A percentile compares a stretch with the other conserved stretches of the same genome.
These are phyloP conservation scores for Dalbergia cultrata DNA, from an alignment of 306 rosid species.

Conservation along the genomic window DNA sequence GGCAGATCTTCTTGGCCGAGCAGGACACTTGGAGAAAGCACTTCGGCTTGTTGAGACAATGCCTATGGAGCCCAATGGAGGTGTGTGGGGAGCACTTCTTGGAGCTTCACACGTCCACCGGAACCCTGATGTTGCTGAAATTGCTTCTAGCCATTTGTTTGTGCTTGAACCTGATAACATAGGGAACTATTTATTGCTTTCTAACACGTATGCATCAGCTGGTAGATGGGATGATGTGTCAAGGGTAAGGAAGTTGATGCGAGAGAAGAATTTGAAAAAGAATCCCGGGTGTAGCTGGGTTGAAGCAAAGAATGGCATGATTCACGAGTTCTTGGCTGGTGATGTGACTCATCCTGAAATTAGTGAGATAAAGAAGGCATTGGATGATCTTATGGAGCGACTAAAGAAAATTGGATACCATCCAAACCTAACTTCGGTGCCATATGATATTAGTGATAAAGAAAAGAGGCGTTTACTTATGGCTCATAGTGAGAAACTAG, in stretches of 20 bases:
- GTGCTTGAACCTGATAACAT: conserved; percentile 74
- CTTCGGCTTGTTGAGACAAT: conserved; percentile 68
- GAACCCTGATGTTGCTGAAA: conserved; percentile 71
- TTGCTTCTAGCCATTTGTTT: conserved; percentile 74
- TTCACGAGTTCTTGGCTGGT: conserved; percentile 75
- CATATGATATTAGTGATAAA: conserved; percentile 61
- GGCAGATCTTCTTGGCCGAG: conserved; percentile 85
- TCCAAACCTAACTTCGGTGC: conserved; percentile 66
- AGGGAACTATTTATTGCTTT: conserved; percentile 82
- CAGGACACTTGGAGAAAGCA: conserved; percentile 80
- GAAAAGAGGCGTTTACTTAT: conserved; percentile 66
- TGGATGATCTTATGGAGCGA: conserved; percentile 69
- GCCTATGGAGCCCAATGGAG: conserved; percentile 72
- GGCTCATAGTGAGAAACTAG: conserved; percentile 85
- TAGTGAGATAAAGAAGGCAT: conserved; percentile 58
- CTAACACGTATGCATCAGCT: conserved; percentile 71
- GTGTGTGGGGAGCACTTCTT: conserved; percentile 94
- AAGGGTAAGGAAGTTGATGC: conserved; percentile 70
- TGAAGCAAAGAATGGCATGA: conserved; percentile 66
- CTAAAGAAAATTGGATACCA: conserved; percentile 65
- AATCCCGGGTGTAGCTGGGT: conserved; percentile 86
- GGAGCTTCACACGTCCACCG: conserved; percentile 79
- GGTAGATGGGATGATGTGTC: conserved; percentile 85
- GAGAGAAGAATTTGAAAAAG: conserved; percentile 67
- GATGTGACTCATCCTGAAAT: conserved; percentile 67